A percentile compares a stretch with the other conserved stretches of the same genome.
phyloP scores from a whole-genome alignment of 1,284 basidiomycete species.

The Paramarasmius palmivorus region DNA sequence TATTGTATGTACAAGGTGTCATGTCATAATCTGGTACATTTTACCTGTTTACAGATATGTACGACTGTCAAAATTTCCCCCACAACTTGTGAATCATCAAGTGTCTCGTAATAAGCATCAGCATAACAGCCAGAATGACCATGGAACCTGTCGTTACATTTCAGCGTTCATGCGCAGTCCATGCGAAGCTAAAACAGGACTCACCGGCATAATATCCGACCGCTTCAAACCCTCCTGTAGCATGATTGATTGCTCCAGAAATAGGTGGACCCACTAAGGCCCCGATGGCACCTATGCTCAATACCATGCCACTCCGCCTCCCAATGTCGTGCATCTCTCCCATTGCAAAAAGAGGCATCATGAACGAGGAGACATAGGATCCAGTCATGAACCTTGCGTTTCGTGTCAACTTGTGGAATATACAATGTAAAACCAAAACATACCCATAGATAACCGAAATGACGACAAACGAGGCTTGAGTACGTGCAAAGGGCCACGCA shows the following conservation, averaged over 20 bases:
- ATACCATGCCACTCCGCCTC: constrained; percentile 46
- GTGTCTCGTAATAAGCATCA: constrained; percentile 10
- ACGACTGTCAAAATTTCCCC: constrained; percentile 11
- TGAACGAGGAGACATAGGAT: constrained; percentile 40
- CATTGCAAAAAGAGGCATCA: constrained; percentile 43
- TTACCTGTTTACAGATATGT: too few species aligned
- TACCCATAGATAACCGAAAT: constrained; percentile 44
- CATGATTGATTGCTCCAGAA: constrained; percentile 42
- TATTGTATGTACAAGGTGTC: too few species aligned
- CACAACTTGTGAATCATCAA: constrained; percentile 11
- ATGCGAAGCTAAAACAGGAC: not conserved
- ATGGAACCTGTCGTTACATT: constrained; percentile 3
- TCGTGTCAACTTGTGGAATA: not conserved
- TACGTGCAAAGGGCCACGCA: constrained; percentile 42
- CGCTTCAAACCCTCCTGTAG: constrained; percentile 34
- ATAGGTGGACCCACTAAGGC: constrained; percentile 44
- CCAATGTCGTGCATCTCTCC: constrained; percentile 48
- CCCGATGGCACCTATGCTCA: constrained; percentile 39
- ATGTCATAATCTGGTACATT: too few species aligned
- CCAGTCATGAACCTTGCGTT: constrained; percentile 40
- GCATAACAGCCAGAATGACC: constrained; percentile 4
- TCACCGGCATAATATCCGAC: constrained; percentile 45
- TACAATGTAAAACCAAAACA: not conserved
- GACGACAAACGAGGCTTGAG: constrained; percentile 27
- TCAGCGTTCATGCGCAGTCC: not conserved